Percentiles rank a stretch among this genome's conserved stretches.
phyloP scores from a whole-genome alignment of 1,284 basidiomycete species.

The Melampsora medusae region DNA sequence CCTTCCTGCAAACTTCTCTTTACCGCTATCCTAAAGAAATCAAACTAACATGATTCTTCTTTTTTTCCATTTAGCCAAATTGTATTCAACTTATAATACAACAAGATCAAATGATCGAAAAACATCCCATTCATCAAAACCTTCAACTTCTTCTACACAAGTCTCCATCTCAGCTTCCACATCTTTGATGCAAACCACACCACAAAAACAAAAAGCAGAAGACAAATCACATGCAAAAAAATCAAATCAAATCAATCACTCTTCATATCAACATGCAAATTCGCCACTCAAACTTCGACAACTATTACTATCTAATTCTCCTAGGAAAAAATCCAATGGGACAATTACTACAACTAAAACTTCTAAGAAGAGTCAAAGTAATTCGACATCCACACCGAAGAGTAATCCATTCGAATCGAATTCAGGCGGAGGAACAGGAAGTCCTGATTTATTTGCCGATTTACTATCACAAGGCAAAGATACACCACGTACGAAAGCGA shows the following conservation, averaged over 20 bases:
- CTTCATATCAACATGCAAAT: slow-evolving; percentile 13
- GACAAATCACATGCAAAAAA: slow-evolving; percentile 13
- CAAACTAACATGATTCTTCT: not conserved
- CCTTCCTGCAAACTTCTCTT: not conserved
- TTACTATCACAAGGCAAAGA: slow-evolving; percentile 28
- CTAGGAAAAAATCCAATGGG: slow-evolving; percentile 27
- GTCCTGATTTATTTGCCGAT: slow-evolving; percentile 37
- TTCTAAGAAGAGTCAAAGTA: not conserved
- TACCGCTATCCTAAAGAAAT: not conserved
- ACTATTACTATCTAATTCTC: slow-evolving; percentile 19
- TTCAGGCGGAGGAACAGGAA: slow-evolving; percentile 39
- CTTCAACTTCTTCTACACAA: slow-evolving; percentile 8
- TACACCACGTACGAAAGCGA: slow-evolving; percentile 38
- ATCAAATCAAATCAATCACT: slow-evolving; percentile 19
- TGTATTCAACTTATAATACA: slow-evolving; percentile 38
- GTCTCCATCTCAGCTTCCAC: not conserved
- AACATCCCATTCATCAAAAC: not conserved
- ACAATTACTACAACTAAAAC: not conserved
- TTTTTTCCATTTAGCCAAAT: slow-evolving; percentile 16
- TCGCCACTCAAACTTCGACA: slow-evolving; percentile 34
- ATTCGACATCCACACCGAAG: not conserved
- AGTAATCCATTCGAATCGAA: slow-evolving; percentile 28
- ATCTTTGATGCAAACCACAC: slow-evolving; percentile 4
- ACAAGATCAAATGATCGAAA: slow-evolving; percentile 7
- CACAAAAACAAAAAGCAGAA: slow-evolving; percentile 21